Base-by-base conservation (phyloP, 2,329 filamentous ascomycete genomes). In the Lachnellula occidentalis region DNA sequence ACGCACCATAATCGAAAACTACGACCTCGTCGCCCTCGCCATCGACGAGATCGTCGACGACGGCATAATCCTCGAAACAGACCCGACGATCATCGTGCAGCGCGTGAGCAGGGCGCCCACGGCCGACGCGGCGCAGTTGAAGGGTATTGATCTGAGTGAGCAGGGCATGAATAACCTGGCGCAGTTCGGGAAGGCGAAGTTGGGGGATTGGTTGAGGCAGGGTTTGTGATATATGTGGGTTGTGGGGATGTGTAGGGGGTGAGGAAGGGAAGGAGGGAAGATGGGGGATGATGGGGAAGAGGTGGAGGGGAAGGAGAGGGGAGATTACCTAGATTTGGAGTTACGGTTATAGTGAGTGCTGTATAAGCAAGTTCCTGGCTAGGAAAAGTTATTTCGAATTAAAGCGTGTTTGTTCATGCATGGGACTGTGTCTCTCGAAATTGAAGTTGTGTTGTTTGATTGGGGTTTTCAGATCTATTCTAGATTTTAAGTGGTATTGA, bases 1-100 rank as follows among this genome's bases (percentile, higher is more conserved):
- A 81, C 87, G 94, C 63, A 97, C 94, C 55, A 91, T 97, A 63
- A 87, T 97, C 68, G 94, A 99, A 75, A 97, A 97, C 81, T 99
- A 97, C 78, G 94, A 97, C 73, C 82, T 97, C 21, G 89, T 96
- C 59, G 88, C 91, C 14, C 83, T 99, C 51, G 90, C 92, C 45
- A 89, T 99, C 61, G 94, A 99, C 72, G 94, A 99, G 73, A 92
- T 95, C 59, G 83, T 95, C 51, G 91, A 96, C 73, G 91, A 95
- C 69, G 94, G 94, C 57, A 95, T 97, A 70, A 92, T 99, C 65
- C 83, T 99, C 58, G 94, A 99, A 76, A 97, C 92, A 0, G 94
- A 99, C 71, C 92, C 94, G 1, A 92, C 94, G 60, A 88, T 96
- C 67, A 89, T 99, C 62, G 87, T 92, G 48, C 91, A 91, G 70